A percentile compares a stretch with the other conserved stretches of the same genome.
These are phyloP conservation scores for Bruguiera gymnorhiza DNA, from an alignment of 345 rosid species.

Conservation along the genomic window DNA sequence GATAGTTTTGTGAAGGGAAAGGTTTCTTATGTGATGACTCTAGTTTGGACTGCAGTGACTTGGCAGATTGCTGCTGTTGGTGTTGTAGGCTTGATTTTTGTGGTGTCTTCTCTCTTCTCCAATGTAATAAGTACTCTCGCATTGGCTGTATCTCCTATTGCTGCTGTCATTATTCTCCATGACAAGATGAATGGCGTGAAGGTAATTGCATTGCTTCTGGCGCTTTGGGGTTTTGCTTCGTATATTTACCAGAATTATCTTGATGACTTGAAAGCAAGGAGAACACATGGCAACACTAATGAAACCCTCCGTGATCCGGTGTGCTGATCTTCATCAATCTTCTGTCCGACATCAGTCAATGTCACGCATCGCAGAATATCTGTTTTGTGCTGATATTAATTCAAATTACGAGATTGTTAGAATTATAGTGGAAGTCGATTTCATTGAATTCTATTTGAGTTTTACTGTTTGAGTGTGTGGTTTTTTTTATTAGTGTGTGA, in stretches of 20 bases:
- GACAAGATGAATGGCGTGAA: constrained; percentile 66
- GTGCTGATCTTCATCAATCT: constrained; percentile 12
- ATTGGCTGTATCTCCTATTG: constrained; percentile 57
- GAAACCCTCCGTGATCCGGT: constrained; percentile 15
- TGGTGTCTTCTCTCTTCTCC: constrained; percentile 71
- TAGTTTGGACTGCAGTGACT: constrained; percentile 50
- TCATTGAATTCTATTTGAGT: no score
- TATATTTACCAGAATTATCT: constrained; percentile 58
- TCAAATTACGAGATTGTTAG: no score
- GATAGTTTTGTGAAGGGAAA: constrained; percentile 38
- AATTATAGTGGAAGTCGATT: no score
- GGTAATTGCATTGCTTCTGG: constrained; percentile 60
- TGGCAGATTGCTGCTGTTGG: constrained; percentile 77
- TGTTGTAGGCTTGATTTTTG: constrained; percentile 62
- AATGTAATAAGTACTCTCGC: constrained; percentile 62
- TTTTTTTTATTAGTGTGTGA: no score
- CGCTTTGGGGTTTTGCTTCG: constrained; percentile 56
- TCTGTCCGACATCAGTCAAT: not conserved
- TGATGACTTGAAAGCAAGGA: constrained; percentile 48
- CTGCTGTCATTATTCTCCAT: constrained; percentile 49
- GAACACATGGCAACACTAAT: constrained; percentile 8
- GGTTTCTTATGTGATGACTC: constrained; percentile 48
- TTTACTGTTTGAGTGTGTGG: no score
- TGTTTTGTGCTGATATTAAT: not conserved
- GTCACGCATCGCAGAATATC: not conserved